Percentiles rank a stretch among this genome's conserved stretches.
phyloP scores from a whole-genome alignment of 768 basidiomycete species.

The Mycena crocata region DNA sequence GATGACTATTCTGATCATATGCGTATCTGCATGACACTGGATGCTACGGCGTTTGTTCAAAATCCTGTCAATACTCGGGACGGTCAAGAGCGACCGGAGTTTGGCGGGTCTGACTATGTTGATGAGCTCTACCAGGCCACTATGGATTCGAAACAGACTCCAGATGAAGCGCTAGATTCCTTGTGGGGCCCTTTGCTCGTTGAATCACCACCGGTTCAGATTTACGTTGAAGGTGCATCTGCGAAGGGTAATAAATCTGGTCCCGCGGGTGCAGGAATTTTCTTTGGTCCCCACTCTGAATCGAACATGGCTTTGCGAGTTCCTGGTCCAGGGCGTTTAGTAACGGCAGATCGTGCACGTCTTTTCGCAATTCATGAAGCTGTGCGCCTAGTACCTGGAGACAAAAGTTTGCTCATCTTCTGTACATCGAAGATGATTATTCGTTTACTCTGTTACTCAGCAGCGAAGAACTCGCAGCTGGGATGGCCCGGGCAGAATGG shows the following conservation, averaged over 20 bases:
- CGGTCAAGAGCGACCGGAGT: background rate
- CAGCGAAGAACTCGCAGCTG: background rate
- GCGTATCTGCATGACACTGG: constrained; percentile 2
- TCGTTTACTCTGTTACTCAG: background rate
- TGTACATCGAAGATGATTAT: constrained; percentile 7
- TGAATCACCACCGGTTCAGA: background rate
- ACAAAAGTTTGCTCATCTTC: background rate
- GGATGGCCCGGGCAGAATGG: constrained; percentile 5
- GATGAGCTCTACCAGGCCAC: background rate
- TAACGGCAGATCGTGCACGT: constrained; percentile 1
- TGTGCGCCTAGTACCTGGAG: background rate
- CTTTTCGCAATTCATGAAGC: constrained; percentile 2
- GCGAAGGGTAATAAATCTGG: background rate
- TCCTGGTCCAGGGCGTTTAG: background rate
- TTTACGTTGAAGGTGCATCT: background rate
- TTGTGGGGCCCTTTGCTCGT: background rate
- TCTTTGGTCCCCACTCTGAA: background rate
- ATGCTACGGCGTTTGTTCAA: background rate
- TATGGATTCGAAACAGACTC: background rate
- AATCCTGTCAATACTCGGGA: background rate
- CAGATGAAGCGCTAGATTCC: background rate
- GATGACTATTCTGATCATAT: constrained; percentile 9
- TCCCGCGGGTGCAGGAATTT: background rate
- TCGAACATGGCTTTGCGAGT: background rate
- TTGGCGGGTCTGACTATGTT: background rate